Evolutionary conservation across 2,329 filamentous ascomycete species (phyloP).

Genomic region (Talaromyces sp.): DNA sequence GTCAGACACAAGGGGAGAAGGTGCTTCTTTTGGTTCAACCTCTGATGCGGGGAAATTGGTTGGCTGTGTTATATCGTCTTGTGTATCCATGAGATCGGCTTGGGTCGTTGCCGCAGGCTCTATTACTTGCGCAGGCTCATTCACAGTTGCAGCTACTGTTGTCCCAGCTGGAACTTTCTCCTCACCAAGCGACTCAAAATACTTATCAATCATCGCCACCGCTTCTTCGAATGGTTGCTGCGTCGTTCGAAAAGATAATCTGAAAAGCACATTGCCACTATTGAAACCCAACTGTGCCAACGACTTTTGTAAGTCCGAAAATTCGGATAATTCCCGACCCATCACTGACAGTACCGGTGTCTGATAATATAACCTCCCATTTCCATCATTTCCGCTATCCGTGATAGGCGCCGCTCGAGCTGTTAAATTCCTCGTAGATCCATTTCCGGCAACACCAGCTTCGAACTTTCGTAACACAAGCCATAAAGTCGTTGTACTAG

Average conservation of each 20-base stretch:
- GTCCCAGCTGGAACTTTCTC: conserved; percentile 19
- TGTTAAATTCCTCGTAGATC: conserved; percentile 72
- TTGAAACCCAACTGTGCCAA: conserved; percentile 83
- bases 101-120: background rate
- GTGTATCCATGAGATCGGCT: background rate
- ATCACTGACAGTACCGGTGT: conserved; percentile 80
- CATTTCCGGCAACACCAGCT: conserved; percentile 62
- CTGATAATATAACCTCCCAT: conserved; percentile 83
- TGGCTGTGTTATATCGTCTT: background rate
- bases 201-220: conserved; percentile 73
- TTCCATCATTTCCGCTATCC: conserved; percentile 50
- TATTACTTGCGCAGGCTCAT: background rate
- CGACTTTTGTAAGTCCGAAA: conserved; percentile 84
- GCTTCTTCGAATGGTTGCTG: conserved; percentile 79
- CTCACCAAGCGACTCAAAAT: conserved; percentile 57
- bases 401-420: conserved; percentile 68
- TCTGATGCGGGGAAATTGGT: conserved; percentile 4
- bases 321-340: conserved; percentile 71
- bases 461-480: conserved; percentile 87
- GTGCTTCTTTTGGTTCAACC: conserved; percentile 21
- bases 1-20: conserved; percentile 40
- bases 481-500: conserved; percentile 86
- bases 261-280: conserved; percentile 73
- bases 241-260: conserved; percentile 72
- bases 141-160: background rate